Base-by-base conservation (phyloP, 192 early-diverging fungal genomes). In the Backusella mclennaniae region DNA sequence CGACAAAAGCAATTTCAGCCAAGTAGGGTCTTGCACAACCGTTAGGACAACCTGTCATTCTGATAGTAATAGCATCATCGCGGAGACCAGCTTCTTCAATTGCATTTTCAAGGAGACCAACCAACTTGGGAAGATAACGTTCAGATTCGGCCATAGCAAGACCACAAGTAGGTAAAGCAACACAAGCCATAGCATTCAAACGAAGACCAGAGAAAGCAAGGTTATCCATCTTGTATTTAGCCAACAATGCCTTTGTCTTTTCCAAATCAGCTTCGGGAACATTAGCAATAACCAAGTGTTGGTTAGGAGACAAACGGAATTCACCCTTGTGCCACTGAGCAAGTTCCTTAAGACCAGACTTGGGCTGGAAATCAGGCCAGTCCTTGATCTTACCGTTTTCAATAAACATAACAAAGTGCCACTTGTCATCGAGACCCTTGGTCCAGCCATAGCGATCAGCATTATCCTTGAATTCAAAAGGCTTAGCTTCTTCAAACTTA, bases 31-130 rank as follows among this genome's bases (percentile, higher is more conserved):
- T 87, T 4, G 97, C 97, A 78, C 97, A 98, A 77, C 96, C 96
- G 83, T 98, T 98, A n/a, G 97, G 97, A 80, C 97, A 98, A 69
- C 97, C 97, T 0, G 97, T 98, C 97, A 98, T 98, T 76, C 97
- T 90, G 76, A 98, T 95, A 26, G 93, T 94, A 77, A 98, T 95
- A 68, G 94, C 94, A 80, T 98, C 95, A 39, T 95, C 83, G 53
- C 92, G 85, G 72, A 98, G 77, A 12, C 97, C 97, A 38, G 91
- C 84, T 67, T 89, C 90, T 75, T 95, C 94, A 73, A 98, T 85
- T 35, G 93, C 84, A 0, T 82, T 75, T 82, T 98, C 97, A 71
- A 98, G 87, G 80, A 88, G 88, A 23, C 85, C 84, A 53, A 98
- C 92, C 67, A 98, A 87, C 35, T 83, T 83, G 71, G 96, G 97